Conservation (phyloP, 2,329 filamentous ascomycete genomes). For the Fusarium sororula region DNA sequence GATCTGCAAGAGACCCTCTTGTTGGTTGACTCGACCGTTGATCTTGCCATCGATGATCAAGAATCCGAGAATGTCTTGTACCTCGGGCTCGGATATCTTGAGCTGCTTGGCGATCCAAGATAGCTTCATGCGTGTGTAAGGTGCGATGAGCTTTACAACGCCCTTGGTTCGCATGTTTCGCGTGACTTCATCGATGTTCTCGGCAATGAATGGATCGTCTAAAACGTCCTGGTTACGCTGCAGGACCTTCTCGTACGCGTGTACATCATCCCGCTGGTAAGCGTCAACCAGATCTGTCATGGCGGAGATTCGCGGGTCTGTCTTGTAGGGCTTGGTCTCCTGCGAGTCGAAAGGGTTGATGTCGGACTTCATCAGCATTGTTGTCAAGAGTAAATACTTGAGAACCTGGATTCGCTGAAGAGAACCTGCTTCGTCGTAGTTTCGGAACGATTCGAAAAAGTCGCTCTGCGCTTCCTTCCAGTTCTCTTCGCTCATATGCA, state of each 20-base stretch:
- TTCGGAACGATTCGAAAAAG: constrained; percentile 98
- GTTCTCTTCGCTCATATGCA: constrained; percentile 99
- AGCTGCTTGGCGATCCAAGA: constrained; percentile 88
- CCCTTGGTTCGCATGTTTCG: constrained; percentile 98
- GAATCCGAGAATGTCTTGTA: constrained; percentile 95
- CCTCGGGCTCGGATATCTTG: constrained; percentile 84
- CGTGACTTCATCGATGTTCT: constrained; percentile 99
- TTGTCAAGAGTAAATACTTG: constrained; percentile 95
- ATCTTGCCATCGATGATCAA: constrained; percentile 92
- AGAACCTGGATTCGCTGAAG: constrained; percentile 96
- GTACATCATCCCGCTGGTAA: constrained; percentile 94
- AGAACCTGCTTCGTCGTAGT: constrained; percentile 97
- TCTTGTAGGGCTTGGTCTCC: constrained; percentile 98
- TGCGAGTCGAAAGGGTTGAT: constrained; percentile 99
- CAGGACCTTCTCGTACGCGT: constrained; percentile 87
- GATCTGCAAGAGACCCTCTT: constrained; percentile 84
- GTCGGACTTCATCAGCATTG: constrained; percentile 97
- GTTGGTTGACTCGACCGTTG: constrained; percentile 88
- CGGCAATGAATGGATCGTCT: constrained; percentile 93
- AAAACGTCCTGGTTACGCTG: constrained; percentile 89
- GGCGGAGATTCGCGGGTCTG: constrained; percentile 90
- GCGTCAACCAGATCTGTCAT: constrained; percentile 98
- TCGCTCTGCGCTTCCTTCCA: constrained; percentile 97
- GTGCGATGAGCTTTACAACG: constrained; percentile 89
- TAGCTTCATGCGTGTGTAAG: constrained; percentile 92